phyloP scores from a whole-genome alignment of 2,329 filamentous ascomycete species.

The Thielaviopsis musarum region DNA sequence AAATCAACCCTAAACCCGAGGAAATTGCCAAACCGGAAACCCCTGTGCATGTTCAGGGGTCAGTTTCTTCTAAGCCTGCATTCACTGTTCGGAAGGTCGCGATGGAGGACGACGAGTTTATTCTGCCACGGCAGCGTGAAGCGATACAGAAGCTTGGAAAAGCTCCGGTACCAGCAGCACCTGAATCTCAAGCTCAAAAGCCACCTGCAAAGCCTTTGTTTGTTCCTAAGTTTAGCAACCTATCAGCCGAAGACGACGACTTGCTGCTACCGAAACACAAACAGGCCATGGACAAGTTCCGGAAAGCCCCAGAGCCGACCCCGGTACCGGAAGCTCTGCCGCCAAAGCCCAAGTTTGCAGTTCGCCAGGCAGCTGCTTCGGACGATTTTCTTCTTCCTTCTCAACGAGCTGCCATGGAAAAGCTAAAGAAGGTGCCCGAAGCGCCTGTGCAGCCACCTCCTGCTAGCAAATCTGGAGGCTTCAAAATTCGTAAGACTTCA shows the following conservation, averaged over 20 bases:
- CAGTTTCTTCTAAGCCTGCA: not conserved
- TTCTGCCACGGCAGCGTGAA: not conserved
- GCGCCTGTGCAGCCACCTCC: not conserved
- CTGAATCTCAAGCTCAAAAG: not conserved
- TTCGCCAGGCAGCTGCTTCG: not conserved
- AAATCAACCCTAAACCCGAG: not conserved
- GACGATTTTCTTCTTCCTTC: not conserved
- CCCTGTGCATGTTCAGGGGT: not conserved
- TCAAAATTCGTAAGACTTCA: not conserved
- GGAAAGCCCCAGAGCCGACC: not conserved
- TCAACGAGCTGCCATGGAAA: not conserved
- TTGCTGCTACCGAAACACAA: constrained; percentile 3
- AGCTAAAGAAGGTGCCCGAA: not conserved
- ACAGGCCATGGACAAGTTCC: not conserved
- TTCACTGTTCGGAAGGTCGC: not conserved
- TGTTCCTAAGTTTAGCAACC: not conserved
- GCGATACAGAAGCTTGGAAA: not conserved
- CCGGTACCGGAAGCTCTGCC: not conserved
- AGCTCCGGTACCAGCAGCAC: not conserved
- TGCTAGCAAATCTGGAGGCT: not conserved
- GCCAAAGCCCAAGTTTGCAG: not conserved
- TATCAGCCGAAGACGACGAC: not conserved
- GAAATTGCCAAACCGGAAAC: not conserved
- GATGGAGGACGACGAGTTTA: not conserved
- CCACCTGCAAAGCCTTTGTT: not conserved